Base-by-base conservation (phyloP, 1,284 basidiomycete species). In the Melampsora occidentalis region DNA sequence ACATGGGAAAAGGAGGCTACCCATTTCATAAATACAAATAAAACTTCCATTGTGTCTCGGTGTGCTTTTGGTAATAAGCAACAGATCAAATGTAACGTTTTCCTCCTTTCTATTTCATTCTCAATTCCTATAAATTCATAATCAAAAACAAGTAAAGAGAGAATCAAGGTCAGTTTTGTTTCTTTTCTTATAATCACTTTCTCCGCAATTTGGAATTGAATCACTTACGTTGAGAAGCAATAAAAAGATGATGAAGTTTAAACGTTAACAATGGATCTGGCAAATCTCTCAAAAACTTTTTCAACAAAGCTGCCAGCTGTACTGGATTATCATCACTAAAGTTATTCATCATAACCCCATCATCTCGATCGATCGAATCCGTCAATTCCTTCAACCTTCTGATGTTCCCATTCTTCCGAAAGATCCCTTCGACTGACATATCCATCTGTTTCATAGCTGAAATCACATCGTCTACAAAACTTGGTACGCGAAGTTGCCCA, bases 361-460 rank as follows among this genome's bases (percentile, higher is more conserved):
- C 89, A 83, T 99, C 96, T 46, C 93, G 90, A 83, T 99, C 97
- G 71, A 99, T 90, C 20, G 91, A 89, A 78, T 99, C 96, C 3
- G 91, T 90, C 35, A 97, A 86, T 80, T 94, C 91, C 82, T 93
- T 94, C 77, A 98, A 86, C 76, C 93, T 88, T 70, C 94, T 89
- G 81, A 99, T 98, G 83, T 99, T 98, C 76, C 96, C 96, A 82
- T 97, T 98, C 86, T 97, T 95, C 71, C 96, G 89, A 87, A 99
- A 99, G 79, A 99, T 97, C 78, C 96, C 96, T 84, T 99, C 97
- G 51, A 99, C 88, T 5, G 96, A 97, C 91, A 99, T 93, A 84
- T 99, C 96, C 96, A 98, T 98, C 84, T 98, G 95, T 82, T 92
- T 88, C 96, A 99, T 98, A 2, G 97, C 94, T 71, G 93, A 96